Percentiles rank a stretch among this genome's conserved stretches.
These are phyloP conservation scores for Tricholoma flavovirens DNA, from an alignment of 768 basidiomycete species.

Conservation along the genomic window DNA sequence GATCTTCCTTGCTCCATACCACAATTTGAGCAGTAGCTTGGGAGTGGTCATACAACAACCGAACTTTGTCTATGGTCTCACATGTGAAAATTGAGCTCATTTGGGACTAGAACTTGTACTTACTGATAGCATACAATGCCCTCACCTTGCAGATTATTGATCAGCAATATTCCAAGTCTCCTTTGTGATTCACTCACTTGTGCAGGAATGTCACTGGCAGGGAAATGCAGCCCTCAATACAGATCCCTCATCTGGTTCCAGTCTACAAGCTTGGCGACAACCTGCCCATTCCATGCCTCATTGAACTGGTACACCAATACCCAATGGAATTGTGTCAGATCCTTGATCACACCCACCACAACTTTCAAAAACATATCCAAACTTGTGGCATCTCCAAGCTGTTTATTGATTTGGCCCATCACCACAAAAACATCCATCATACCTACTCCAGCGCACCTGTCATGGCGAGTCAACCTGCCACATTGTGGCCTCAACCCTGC, in stretches of 20 bases:
- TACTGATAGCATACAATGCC: conserved; percentile 62
- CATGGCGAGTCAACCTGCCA: conserved; percentile 12
- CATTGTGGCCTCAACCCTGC: conserved; percentile 8
- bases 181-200: conserved; percentile 36
- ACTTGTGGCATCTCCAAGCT: conserved; percentile 60
- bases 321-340: conserved; percentile 77
- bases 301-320: conserved; percentile 82
- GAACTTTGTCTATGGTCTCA: conserved; percentile 55
- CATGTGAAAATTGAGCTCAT: neutral
- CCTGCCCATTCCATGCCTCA: conserved; percentile 72
- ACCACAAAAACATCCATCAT: conserved; percentile 82
- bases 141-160: conserved; percentile 41
- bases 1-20: conserved; percentile 53
- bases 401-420: conserved; percentile 76
- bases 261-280: conserved; percentile 76
- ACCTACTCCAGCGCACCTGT: conserved; percentile 30
- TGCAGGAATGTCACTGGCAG: conserved; percentile 62
- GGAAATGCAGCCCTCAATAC: conserved; percentile 68
- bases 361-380: conserved; percentile 67
- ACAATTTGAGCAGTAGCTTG: conserved; percentile 72
- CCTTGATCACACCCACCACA: conserved; percentile 64
- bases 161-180: neutral
- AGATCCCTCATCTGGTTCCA: conserved; percentile 70
- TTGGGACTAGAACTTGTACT: conserved; percentile 13
- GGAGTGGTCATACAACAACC: conserved; percentile 67